phyloP scores from a whole-genome alignment of 2,329 filamentous ascomycete species.

The Colletotrichum sp. region DNA sequence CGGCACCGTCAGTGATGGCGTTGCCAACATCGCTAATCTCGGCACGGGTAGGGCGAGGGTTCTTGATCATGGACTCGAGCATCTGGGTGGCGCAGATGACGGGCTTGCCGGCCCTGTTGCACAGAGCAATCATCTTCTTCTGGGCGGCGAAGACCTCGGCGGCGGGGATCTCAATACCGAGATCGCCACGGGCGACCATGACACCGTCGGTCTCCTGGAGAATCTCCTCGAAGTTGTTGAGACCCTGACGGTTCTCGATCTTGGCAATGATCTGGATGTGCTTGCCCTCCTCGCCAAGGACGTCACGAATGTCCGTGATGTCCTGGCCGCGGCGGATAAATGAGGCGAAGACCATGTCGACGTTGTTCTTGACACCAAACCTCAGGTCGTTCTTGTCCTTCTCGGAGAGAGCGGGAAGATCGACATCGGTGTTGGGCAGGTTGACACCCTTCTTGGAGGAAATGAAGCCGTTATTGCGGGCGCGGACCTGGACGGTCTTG shows the following conservation, averaged over 20 bases:
- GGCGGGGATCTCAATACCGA: conserved; percentile 98
- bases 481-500: conserved; percentile 84
- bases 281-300: conserved; percentile 90
- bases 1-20: conserved; percentile 94
- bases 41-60: conserved; percentile 95
- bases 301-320: conserved; percentile 88
- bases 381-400: conserved; percentile 95
- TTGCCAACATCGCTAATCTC: conserved; percentile 99
- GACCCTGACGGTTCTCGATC: conserved; percentile 99
- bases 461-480: conserved; percentile 98
- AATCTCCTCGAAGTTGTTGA: conserved; percentile 99
- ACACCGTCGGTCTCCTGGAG: conserved; percentile 96
- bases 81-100: conserved; percentile 99
- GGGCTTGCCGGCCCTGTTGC: conserved; percentile 98
- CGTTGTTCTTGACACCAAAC: conserved; percentile 98
- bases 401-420: conserved; percentile 95
- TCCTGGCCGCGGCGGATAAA: conserved; percentile 96
- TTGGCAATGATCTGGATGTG: conserved; percentile 99
- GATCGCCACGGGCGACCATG: conserved; percentile 98
- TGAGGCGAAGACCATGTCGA: conserved; percentile 99
- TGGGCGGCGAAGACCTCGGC: conserved; percentile 98
- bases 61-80: conserved; percentile 99
- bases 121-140: conserved; percentile 99
- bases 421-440: conserved; percentile 97
- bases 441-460: conserved; percentile 99